Evolutionary conservation across 352 stramenopile genomes (phyloP), one percentile per base, ranked within the genome.

Genomic region (Globisporangium okanoganense): DNA sequence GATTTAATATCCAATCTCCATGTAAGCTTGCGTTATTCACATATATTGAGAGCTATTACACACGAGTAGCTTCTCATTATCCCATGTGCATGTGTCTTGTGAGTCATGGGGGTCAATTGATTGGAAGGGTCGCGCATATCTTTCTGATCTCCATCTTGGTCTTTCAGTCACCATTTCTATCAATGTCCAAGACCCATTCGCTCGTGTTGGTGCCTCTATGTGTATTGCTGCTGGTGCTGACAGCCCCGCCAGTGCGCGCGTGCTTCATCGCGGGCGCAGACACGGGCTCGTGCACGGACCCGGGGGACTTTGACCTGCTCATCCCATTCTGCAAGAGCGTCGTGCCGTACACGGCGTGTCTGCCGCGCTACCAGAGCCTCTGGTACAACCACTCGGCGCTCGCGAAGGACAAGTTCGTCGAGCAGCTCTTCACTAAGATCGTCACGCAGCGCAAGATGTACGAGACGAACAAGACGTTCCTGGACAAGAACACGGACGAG

Each of bases 371-470:
- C 60, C 80, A 92, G 70, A 85, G 67, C 12, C 63, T 92, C 3
- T 90, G 82, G 81, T 90, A 76, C 75, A 90, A 87, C 61, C 80
- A 92, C 68, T 88, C 80, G 50, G 73, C 80, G 27, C 76, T 87
- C 18, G 50, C 72, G n/a, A 92, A 92, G 62, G 82, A 92, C 66
- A 71, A 71, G 36, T 90, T 90, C 58, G 63, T 85, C 20, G 36
- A 74, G 65, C 78, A 92, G 56, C 82, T 90, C 69, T 85, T 77
- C 66, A 74, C 51, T 20, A 92, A 90, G 63, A 58, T 90, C 44
- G 52, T 79, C 9, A 77, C 49, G 25, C 76, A 86, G 65, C 79
- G 81, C 51, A 77, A 87, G 61, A 66, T 41, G 49, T 56, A 56
- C 65, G 81, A 92, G 72, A 86, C 70, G n/a, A 87, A 87, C 65